phyloP scores from a whole-genome alignment of 1,284 basidiomycete species.

The Thelephora terrestris region DNA sequence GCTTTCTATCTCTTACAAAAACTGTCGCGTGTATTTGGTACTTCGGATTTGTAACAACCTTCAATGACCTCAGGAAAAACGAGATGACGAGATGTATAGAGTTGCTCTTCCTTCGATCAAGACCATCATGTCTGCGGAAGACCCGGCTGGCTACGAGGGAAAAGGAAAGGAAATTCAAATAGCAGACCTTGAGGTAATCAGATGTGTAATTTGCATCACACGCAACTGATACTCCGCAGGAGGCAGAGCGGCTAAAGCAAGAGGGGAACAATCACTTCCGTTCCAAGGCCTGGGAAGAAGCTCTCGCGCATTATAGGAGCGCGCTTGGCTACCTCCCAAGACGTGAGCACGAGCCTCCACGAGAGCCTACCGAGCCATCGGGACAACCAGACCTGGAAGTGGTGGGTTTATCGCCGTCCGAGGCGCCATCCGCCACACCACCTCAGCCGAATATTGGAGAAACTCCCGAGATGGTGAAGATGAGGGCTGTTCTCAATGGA shows the following conservation, averaged over 20 bases:
- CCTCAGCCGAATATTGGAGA: constrained; percentile 16
- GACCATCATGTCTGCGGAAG: neutral
- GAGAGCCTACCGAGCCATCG: constrained; percentile 13
- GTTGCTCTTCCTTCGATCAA: neutral
- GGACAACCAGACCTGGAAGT: neutral
- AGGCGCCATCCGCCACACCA: no score
- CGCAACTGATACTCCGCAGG: constrained; percentile 21
- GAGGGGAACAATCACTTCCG: constrained; percentile 48
- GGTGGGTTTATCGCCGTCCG: no score
- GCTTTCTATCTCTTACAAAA: neutral
- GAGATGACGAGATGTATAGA: no score
- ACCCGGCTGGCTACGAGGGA: neutral
- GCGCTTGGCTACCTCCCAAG: constrained; percentile 50
- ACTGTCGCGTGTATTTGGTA: neutral
- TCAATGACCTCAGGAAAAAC: neutral
- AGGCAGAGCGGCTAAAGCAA: constrained; percentile 49
- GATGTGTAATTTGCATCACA: neutral
- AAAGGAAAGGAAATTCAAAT: constrained; percentile 1
- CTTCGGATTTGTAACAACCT: neutral
- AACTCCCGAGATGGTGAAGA: constrained; percentile 29
- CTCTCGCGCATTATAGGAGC: constrained; percentile 49
- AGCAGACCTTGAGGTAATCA: constrained; percentile 9
- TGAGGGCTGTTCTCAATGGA: constrained; percentile 59
- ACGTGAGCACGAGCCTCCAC: constrained; percentile 16
- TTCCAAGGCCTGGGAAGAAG: constrained; percentile 49